Percentiles rank a stretch among this genome's conserved stretches.
Evolutionary conservation across 148 eudicot genomes (phyloP).

Genomic region (Selenicereus undatus): DNA sequence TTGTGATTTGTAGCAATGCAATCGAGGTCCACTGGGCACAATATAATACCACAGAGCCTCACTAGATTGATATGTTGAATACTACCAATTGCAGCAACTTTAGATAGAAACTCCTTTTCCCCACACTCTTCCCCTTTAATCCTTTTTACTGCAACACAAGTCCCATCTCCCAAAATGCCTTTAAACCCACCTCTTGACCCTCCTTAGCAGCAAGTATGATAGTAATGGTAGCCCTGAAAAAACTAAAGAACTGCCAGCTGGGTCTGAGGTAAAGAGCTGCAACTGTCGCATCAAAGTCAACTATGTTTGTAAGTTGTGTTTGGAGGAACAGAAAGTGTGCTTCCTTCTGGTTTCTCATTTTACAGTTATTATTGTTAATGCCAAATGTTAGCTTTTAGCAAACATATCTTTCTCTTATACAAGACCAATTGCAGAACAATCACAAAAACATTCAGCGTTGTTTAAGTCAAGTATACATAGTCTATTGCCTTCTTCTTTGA

Average conservation of each 20-base stretch:
- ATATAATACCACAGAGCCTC: conserved; percentile 58
- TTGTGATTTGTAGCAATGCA: conserved; percentile 20
- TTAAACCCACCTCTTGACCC: conserved; percentile 65
- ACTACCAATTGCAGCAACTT: conserved; percentile 74
- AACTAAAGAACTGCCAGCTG: conserved; percentile 44
- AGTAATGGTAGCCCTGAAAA: conserved; percentile 39
- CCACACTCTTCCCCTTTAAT: conserved; percentile 61
- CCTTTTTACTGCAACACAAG: conserved; percentile 67
- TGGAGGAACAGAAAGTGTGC: too few species aligned
- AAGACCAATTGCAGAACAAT: too few species aligned
- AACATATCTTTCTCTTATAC: too few species aligned
- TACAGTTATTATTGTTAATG: too few species aligned
- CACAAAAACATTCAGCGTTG: too few species aligned
- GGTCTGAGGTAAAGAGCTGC: conserved; percentile 42
- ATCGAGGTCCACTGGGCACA: conserved; percentile 44
- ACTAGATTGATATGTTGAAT: conserved; percentile 73
- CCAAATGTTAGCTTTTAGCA: too few species aligned
- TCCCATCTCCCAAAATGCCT: conserved; percentile 63
- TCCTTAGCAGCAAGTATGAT: conserved; percentile 49
- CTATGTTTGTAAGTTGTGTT: too few species aligned
- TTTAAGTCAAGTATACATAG: too few species aligned
- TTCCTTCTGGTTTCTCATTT: too few species aligned
- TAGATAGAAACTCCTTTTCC: conserved; percentile 64
- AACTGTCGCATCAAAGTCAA: not conserved
- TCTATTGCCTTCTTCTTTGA: too few species aligned